Evolutionary conservation across 2,329 filamentous ascomycete species (phyloP).

Genomic region (Colletotrichum abscissum): DNA sequence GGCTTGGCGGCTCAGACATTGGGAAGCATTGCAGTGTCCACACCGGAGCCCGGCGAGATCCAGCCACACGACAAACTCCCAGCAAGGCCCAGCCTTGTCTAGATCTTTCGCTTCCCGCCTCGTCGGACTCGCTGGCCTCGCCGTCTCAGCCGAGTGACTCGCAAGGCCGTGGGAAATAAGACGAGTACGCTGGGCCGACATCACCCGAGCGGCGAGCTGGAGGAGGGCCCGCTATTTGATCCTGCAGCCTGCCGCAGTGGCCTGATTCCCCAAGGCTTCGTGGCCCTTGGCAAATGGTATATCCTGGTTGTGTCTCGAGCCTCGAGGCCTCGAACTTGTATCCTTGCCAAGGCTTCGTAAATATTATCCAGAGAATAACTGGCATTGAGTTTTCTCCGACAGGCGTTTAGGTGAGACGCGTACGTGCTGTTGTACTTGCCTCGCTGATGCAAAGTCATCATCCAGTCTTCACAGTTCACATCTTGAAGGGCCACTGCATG

Average conservation of each 20-base stretch:
- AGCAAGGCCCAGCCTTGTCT: not conserved
- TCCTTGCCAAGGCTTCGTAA: not conserved
- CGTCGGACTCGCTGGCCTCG: not conserved
- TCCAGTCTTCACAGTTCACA: not conserved
- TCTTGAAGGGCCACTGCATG: too few relatives aligned
- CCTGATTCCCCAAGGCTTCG: not conserved
- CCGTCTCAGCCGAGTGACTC: not conserved
- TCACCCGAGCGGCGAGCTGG: not conserved
- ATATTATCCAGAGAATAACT: not conserved
- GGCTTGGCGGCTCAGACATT: not conserved
- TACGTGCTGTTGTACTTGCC: too few relatives aligned
- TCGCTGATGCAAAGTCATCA: not conserved
- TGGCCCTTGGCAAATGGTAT: not conserved
- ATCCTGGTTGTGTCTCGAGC: not conserved
- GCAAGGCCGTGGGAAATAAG: not conserved
- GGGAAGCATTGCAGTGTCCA: not conserved
- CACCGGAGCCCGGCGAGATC: not conserved
- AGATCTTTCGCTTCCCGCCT: not conserved
- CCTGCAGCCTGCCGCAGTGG: conserved; percentile 12
- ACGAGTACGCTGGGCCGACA: not conserved
- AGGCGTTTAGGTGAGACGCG: too few relatives aligned
- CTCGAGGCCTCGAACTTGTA: not conserved
- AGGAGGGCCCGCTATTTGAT: conserved; percentile 4
- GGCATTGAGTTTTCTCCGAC: not conserved
- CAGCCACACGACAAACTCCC: not conserved